Conservation (phyloP, 2,329 filamentous ascomycete genomes). For the Pseudogymnoascus sp. region DNA sequence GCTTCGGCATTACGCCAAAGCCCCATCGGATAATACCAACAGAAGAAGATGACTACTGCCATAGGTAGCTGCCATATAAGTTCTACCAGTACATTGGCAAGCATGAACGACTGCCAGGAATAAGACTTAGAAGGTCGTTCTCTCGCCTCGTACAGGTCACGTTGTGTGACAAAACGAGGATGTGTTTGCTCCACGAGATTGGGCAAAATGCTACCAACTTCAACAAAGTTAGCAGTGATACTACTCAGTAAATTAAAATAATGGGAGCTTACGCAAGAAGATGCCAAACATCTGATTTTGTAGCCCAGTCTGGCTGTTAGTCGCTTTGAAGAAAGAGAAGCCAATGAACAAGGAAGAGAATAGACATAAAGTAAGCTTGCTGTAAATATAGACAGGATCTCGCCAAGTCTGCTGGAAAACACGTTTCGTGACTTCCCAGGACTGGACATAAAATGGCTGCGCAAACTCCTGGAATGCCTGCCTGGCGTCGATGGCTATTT, state of each 20-base stretch:
- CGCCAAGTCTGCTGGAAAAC: constrained; percentile 71
- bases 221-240: constrained; percentile 38
- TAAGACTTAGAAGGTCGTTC: constrained; percentile 11
- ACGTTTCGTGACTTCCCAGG: constrained; percentile 53
- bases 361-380: constrained; percentile 51
- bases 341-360: constrained; percentile 18
- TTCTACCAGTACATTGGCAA: constrained; percentile 58
- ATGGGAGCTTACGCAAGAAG: constrained; percentile 48
- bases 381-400: constrained; percentile 64
- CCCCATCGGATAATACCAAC: constrained; percentile 77
- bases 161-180: constrained; percentile 36
- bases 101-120: constrained; percentile 23
- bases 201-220: constrained; percentile 23
- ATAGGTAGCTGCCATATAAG: constrained; percentile 69
- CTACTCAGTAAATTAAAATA: neutral
- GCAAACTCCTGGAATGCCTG: constrained; percentile 55
- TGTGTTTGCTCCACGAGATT: constrained; percentile 45
- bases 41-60: constrained; percentile 64
- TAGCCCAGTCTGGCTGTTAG: constrained; percentile 48
- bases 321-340: no score
- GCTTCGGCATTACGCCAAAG: constrained; percentile 59
- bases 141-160: constrained; percentile 47
- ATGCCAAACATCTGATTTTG: constrained; percentile 66
- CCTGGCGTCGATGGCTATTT: constrained; percentile 15
- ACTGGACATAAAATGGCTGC: constrained; percentile 58